Percentiles rank a stretch among this genome's conserved stretches.
Evolutionary conservation across 495 filamentous ascomycete species (phyloP).

Genomic region (Aspergillus saccharolyticus): DNA sequence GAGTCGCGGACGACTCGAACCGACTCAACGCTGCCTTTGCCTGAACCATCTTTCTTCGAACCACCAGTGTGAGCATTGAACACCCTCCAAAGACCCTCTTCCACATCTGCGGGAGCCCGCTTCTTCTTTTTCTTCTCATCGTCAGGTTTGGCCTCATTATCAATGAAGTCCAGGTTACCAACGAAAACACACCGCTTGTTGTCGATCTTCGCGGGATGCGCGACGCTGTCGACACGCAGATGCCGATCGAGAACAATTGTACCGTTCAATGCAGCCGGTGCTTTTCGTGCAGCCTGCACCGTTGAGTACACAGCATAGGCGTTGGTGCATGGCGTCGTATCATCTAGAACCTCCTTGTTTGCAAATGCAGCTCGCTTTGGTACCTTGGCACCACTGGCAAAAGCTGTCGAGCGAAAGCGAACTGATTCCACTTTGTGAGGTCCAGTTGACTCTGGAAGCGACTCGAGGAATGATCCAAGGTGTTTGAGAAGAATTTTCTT

Average conservation of each 20-base stretch:
- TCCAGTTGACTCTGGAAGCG: conserved; percentile 37
- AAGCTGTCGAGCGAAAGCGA: conserved; percentile 89
- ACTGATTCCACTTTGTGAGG: conserved; percentile 78
- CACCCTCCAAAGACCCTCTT: conserved; percentile 91
- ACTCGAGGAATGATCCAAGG: conserved; percentile 50
- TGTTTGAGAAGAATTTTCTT: conserved; percentile 73
- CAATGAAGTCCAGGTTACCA: conserved; percentile 92
- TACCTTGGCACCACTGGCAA: conserved; percentile 58
- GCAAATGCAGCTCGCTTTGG: conserved; percentile 90
- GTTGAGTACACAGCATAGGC: conserved; percentile 88
- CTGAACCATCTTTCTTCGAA: conserved; percentile 36
- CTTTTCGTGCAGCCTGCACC: conserved; percentile 64
- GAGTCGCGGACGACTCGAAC: conserved; percentile 90
- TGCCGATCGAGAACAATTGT: conserved; percentile 80
- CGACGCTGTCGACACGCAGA: conserved; percentile 81
- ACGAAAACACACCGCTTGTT: conserved; percentile 91
- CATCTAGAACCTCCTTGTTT: conserved; percentile 72
- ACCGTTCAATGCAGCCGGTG: conserved; percentile 74
- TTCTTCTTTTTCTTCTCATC: conserved; percentile 58
- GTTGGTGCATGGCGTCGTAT: conserved; percentile 88
- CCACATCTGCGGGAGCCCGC: conserved; percentile 76
- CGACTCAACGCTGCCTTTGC: conserved; percentile 77
- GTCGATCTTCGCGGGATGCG: conserved; percentile 78
- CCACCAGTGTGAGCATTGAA: conserved; percentile 54
- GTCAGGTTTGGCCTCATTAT: conserved; percentile 61